These are phyloP conservation scores for Fusarium acutatum DNA, from an alignment of 2,329 filamentous ascomycete genomes.

Conservation along the genomic window DNA sequence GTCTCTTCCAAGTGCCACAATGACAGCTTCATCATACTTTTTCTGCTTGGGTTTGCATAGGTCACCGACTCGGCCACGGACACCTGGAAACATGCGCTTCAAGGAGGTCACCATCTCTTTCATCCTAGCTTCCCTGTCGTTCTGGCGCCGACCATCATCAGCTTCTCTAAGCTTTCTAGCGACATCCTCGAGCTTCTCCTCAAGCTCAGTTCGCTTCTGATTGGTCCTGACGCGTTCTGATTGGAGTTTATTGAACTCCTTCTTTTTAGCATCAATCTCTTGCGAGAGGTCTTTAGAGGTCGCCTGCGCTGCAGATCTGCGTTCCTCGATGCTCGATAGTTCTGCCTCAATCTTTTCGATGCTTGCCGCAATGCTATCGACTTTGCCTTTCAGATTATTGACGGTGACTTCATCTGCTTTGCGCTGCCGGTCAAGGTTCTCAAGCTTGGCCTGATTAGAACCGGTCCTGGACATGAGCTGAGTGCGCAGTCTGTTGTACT, in stretches of 20 bases:
- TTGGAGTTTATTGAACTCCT: conserved; percentile 84
- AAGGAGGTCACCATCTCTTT: conserved; percentile 87
- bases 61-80: conserved; percentile 88
- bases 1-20: conserved; percentile 88
- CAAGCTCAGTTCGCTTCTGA: conserved; percentile 85
- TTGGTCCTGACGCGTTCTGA: conserved; percentile 84
- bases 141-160: conserved; percentile 85
- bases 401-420: conserved; percentile 93
- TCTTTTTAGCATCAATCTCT: conserved; percentile 89
- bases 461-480: conserved; percentile 87
- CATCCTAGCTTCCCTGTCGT: conserved; percentile 78
- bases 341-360: conserved; percentile 79
- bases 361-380: conserved; percentile 79
- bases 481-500: conserved; percentile 85
- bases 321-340: conserved; percentile 72
- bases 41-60: conserved; percentile 97
- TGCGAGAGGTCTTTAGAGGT: conserved; percentile 73
- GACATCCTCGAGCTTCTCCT: conserved; percentile 88
- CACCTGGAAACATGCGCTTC: conserved; percentile 90
- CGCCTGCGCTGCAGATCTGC: conserved; percentile 69
- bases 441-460: conserved; percentile 81
- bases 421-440: conserved; percentile 85
- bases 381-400: conserved; percentile 86
- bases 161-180: conserved; percentile 84
- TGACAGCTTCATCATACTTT: conserved; percentile 93